Evolutionary conservation across 2,329 filamentous ascomycete genomes (phyloP), one percentile per base, ranked within the genome.

Genomic region (Fonsecaea pedrosoi): DNA sequence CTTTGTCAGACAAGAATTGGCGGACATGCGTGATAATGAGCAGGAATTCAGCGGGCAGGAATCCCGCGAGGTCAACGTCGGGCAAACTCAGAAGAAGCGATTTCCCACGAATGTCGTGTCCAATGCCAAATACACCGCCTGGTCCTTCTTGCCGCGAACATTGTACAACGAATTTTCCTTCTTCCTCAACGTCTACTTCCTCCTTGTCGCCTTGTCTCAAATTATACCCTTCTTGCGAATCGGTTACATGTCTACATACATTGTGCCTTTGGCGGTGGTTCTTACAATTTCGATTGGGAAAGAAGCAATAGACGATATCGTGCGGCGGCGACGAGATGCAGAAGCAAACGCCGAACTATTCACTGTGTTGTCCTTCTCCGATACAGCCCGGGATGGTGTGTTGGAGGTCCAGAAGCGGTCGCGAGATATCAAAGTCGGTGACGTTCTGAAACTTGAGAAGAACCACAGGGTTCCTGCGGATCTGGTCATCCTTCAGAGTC

Each of bases 151-250:
- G 13, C 96, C 96, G 2, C 85, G 94, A 60, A 99, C 95, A 0
- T 83, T 99, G 25, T 99, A 97, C 80, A 98, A 98, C 81, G 95
- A 99, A 77, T 99, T 99, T 78, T 97, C 94, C 67, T 99, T 98
- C 83, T 99, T 99, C 81, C 97, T 99, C 85, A 99, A 99, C 85
- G 92, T 98, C 84, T 99, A 99, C 78, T 99, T 99, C 78, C 84
- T 99, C 64, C 88, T 98, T 32, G 95, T 99, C 58, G 96, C 95
- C 6, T 80, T 98, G 58, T 98, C 94, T 42, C 95, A 99, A 80
- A 89, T 92, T 53, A 94, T 99, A 74, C 94, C 93, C 3, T 87
- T 91, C 25, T 81, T 99, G 62, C 88, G 93, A 62, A 97, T 99
- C 71, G 95, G 95, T 64, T 98, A 97, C 78, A 86, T 99, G 68